Conservation (phyloP, 148 eudicot genomes). For the Euryodendron excelsum region DNA sequence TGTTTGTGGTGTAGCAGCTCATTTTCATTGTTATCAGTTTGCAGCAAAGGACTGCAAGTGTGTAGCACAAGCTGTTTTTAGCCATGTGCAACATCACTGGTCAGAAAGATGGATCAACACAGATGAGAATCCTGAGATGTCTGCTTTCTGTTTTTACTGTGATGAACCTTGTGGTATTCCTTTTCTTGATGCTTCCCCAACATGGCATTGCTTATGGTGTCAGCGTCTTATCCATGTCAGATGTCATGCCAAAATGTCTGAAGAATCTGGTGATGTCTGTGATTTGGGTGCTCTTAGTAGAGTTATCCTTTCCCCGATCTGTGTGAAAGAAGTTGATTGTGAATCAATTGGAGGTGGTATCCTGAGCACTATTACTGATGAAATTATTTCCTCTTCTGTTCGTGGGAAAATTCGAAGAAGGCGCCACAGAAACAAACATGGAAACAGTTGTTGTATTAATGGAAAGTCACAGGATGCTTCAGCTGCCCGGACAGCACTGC, state of each 20-base stretch:
- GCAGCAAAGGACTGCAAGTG: slow-evolving; percentile 88
- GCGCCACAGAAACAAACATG: slow-evolving; percentile 58
- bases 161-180: slow-evolving; percentile 91
- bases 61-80: slow-evolving; percentile 66
- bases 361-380: slow-evolving; percentile 45
- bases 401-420: slow-evolving; percentile 62
- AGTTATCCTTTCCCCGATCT: slow-evolving; percentile 68
- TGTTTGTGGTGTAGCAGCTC: slow-evolving; percentile 85
- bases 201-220: slow-evolving; percentile 92
- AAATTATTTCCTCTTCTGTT: slow-evolving; percentile 37
- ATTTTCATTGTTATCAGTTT: slow-evolving; percentile 63
- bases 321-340: slow-evolving; percentile 61
- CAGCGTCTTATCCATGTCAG: slow-evolving; percentile 79
- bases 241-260: slow-evolving; percentile 74
- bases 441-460: slow-evolving; percentile 36
- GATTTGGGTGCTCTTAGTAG: slow-evolving; percentile 75
- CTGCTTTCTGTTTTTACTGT: slow-evolving; percentile 76
- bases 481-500: slow-evolving; percentile 36
- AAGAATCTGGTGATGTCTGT: slow-evolving; percentile 73
- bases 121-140: slow-evolving; percentile 76
- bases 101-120: slow-evolving; percentile 74
- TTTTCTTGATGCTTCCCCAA: slow-evolving; percentile 68
- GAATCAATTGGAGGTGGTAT: slow-evolving; percentile 36
- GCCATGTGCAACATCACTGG: slow-evolving; percentile 86
- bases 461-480: slow-evolving; percentile 48